A percentile compares a stretch with the other conserved stretches of the same genome.
Conservation (phyloP, 306 rosid species). For the Rosa chinensis region DNA sequence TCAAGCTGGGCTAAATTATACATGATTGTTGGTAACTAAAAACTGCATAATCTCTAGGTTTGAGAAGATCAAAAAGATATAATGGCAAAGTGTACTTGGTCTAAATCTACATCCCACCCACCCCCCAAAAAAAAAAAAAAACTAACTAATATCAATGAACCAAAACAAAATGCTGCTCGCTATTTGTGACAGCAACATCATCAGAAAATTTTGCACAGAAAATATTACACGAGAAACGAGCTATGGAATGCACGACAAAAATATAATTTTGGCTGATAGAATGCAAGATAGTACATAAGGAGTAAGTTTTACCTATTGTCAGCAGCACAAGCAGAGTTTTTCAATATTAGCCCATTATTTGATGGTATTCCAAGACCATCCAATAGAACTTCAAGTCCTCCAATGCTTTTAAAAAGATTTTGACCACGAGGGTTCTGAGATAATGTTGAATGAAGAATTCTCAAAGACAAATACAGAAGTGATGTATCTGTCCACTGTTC, state of each 20-base stretch:
- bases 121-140: background rate
- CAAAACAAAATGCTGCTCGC: background rate
- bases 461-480: conserved; percentile 74
- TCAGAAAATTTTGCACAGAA: background rate
- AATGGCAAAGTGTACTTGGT: background rate
- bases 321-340: conserved; percentile 39
- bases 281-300: background rate
- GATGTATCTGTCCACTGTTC: conserved; percentile 71
- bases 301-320: conserved; percentile 58
- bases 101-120: background rate
- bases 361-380: conserved; percentile 93
- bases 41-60: conserved; percentile 15
- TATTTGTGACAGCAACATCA: background rate
- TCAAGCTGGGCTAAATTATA: background rate
- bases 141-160: background rate
- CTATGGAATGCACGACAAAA: background rate
- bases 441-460: conserved; percentile 71
- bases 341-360: conserved; percentile 52
- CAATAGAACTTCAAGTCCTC: conserved; percentile 95
- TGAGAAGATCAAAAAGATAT: background rate
- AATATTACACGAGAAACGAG: background rate
- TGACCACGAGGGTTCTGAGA: conserved; percentile 87
- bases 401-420: conserved; percentile 95
- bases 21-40: background rate
- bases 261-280: background rate